These are phyloP conservation scores for Aspergillus phoenicis DNA, from an alignment of 2,329 filamentous ascomycete genomes.

Conservation along the genomic window DNA sequence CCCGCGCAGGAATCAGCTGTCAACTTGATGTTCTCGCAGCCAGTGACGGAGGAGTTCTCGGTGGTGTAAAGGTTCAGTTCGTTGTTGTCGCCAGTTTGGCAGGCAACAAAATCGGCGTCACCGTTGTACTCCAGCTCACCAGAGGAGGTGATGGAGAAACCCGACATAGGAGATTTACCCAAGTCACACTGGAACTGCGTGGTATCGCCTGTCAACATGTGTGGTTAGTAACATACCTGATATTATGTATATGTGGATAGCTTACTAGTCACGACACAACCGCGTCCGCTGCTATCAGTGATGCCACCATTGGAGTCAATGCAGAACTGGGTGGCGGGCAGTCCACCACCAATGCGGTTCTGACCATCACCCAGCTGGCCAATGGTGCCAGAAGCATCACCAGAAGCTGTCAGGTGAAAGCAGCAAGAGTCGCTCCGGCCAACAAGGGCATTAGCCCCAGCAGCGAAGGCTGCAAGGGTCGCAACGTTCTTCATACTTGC, in stretches of 20 bases:
- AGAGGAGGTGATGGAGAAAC: slow-evolving; percentile 59
- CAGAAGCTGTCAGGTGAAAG: slow-evolving; percentile 57
- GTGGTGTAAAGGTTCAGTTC: slow-evolving; percentile 48
- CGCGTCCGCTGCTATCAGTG: slow-evolving; percentile 58
- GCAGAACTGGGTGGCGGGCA: slow-evolving; percentile 55
- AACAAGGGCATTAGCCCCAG: slow-evolving; percentile 47
- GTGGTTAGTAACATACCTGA: slow-evolving; percentile 14
- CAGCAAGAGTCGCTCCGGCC: slow-evolving; percentile 48
- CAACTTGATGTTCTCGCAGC: slow-evolving; percentile 38
- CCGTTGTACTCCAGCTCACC: slow-evolving; percentile 58
- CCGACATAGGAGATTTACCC: slow-evolving; percentile 54
- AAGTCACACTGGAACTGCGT: slow-evolving; percentile 64
- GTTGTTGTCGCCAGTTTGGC: slow-evolving; percentile 53
- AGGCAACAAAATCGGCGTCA: slow-evolving; percentile 60
- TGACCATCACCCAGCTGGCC: slow-evolving; percentile 66
- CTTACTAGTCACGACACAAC: slow-evolving; percentile 66
- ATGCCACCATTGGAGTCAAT: slow-evolving; percentile 57
- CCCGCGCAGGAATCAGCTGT: slow-evolving; percentile 41
- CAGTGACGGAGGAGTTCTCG: slow-evolving; percentile 33
- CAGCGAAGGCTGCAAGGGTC: slow-evolving; percentile 42
- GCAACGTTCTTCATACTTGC: slow-evolving; percentile 43
- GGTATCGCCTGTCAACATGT: slow-evolving; percentile 50
- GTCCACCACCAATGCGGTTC: slow-evolving; percentile 57
- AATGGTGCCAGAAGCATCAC: slow-evolving; percentile 55
- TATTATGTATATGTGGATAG: slow-evolving; percentile 14